These are phyloP conservation scores for Stagonosporopsis vannaccii DNA, from an alignment of 2,329 filamentous ascomycete genomes.

Conservation along the genomic window DNA sequence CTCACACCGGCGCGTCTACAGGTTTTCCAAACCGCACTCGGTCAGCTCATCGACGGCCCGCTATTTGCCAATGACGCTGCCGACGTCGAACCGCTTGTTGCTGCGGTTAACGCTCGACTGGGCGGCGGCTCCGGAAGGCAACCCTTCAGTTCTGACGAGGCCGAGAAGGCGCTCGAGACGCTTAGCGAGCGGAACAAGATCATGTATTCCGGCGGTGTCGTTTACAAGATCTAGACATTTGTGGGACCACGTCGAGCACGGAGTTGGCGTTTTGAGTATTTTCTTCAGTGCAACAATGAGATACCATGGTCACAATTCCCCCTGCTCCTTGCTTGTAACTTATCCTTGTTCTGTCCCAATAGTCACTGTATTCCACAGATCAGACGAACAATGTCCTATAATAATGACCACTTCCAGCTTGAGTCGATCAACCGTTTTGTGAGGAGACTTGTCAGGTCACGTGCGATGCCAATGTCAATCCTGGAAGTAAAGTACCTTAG, in stretches of 20 bases:
- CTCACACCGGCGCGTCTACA: constrained; percentile 70
- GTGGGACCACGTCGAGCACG: not conserved
- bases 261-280: constrained; percentile 5
- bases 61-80: constrained; percentile 91
- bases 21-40: constrained; percentile 80
- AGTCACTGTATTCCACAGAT: too few relatives aligned
- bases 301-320: not conserved
- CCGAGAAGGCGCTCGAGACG: constrained; percentile 75
- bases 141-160: constrained; percentile 75
- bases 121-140: constrained; percentile 63
- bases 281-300: not conserved
- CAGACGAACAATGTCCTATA: too few relatives aligned
- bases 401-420: too few relatives aligned
- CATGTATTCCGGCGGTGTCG: constrained; percentile 68
- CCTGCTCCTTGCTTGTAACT: too few relatives aligned
- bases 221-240: constrained; percentile 55
- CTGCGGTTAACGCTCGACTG: constrained; percentile 78
- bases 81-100: constrained; percentile 75
- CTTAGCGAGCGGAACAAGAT: constrained; percentile 88
- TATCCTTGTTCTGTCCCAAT: not conserved
- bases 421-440: too few relatives aligned
- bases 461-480: too few relatives aligned
- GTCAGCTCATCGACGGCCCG: constrained; percentile 79
- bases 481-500: too few relatives aligned
- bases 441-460: too few relatives aligned